Percentiles rank a stretch among this genome's conserved stretches.
phyloP scores from a whole-genome alignment of 2,329 filamentous ascomycete species.

The Aotearoamyces nothofagi region DNA sequence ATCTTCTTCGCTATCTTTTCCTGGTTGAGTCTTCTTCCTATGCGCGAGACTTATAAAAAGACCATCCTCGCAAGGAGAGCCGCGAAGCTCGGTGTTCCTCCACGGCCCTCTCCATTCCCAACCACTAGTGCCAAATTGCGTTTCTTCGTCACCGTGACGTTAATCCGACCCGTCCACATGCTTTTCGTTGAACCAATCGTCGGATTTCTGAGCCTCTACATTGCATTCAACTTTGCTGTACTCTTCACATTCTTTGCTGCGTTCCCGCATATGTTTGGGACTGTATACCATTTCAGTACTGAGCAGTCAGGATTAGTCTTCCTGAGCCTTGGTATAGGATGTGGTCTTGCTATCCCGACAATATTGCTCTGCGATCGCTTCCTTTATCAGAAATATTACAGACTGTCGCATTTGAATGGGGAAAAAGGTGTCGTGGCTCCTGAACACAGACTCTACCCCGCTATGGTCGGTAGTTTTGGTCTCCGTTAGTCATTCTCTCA shows the following conservation, averaged over 20 bases:
- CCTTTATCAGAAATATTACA: conserved; percentile 21
- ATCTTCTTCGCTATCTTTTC: conserved; percentile 31
- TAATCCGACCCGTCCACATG: conserved; percentile 23
- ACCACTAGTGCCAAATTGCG: conserved; percentile 28
- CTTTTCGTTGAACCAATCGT: conserved; percentile 22
- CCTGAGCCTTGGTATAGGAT: conserved; percentile 23
- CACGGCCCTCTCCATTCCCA: conserved; percentile 22
- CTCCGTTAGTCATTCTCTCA: conserved; percentile 20
- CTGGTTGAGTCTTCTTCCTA: conserved; percentile 26
- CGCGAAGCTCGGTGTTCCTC: conserved; percentile 25
- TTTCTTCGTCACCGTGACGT: conserved; percentile 17
- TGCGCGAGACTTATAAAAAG: conserved; percentile 24
- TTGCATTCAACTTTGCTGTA: conserved; percentile 22
- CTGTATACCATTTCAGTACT: conserved; percentile 21
- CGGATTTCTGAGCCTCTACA: conserved; percentile 20
- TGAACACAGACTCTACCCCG: conserved; percentile 40
- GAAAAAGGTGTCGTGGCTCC: conserved; percentile 23
- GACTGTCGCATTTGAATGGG: conserved; percentile 3
- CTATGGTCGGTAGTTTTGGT: conserved; percentile 39
- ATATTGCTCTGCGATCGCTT: conserved; percentile 25
- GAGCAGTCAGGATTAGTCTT: conserved; percentile 22
- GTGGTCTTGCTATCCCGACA: conserved; percentile 27
- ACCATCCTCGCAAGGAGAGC: conserved; percentile 11
- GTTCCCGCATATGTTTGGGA: conserved; percentile 23
- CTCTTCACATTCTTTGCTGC: conserved; percentile 25